phyloP scores from a whole-genome alignment of 331 rosid genomes.

The Cydonia oblonga region DNA sequence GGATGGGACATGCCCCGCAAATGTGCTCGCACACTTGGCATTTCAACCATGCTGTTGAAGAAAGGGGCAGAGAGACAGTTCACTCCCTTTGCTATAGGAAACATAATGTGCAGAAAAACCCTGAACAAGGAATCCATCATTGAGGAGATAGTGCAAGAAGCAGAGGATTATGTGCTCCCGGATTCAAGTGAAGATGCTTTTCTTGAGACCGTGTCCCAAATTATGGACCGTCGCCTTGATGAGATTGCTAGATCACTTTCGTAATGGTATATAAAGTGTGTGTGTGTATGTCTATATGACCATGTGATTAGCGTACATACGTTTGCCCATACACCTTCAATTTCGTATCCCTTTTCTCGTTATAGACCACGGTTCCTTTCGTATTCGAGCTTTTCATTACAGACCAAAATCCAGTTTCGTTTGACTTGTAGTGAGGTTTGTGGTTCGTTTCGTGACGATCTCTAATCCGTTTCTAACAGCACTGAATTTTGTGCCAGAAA shows the following conservation, averaged over 20 bases:
- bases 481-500: neutral
- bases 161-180: constrained; percentile 60
- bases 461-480: neutral
- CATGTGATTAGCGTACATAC: constrained; percentile 30
- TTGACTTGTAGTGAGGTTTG: neutral
- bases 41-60: constrained; percentile 91
- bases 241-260: constrained; percentile 21
- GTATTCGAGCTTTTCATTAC: neutral
- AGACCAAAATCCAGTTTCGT: neutral
- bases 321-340: constrained; percentile 10
- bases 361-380: neutral
- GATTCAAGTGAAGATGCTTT: constrained; percentile 65
- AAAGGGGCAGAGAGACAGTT: constrained; percentile 73
- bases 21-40: constrained; percentile 64
- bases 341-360: neutral
- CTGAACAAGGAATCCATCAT: constrained; percentile 62
- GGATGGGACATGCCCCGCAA: constrained; percentile 74
- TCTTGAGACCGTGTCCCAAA: constrained; percentile 57
- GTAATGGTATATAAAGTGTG: constrained; percentile 11
- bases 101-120: constrained; percentile 63
- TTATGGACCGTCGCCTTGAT: constrained; percentile 60
- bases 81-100: constrained; percentile 71
- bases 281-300: too few species aligned
- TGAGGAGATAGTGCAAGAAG: constrained; percentile 67
- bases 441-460: neutral